Conservation (phyloP, 345 rosid genomes). For the Syzygium aromaticum region DNA sequence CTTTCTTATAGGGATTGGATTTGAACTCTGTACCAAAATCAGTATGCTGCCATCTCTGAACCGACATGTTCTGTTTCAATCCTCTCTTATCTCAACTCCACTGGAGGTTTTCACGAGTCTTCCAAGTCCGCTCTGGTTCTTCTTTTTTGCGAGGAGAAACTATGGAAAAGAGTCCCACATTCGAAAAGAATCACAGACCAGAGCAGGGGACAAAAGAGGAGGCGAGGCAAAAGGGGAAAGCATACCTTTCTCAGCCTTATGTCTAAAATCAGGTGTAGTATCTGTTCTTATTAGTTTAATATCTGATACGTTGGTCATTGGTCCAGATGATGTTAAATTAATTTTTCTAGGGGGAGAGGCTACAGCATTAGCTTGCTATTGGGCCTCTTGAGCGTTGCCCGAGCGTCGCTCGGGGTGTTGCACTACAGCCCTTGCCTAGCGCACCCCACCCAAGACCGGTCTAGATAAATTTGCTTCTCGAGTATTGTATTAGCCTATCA, state of each 20-base stretch:
- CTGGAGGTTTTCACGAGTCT: too few species aligned
- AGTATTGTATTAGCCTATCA: too few species aligned
- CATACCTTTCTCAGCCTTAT: slow-evolving; percentile 65
- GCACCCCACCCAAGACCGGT: not conserved
- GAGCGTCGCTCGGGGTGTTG: too few species aligned
- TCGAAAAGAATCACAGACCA: too few species aligned
- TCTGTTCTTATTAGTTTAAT: slow-evolving; percentile 59
- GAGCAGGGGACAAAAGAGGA: too few species aligned
- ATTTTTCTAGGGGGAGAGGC: slow-evolving; percentile 11
- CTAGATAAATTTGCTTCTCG: too few species aligned
- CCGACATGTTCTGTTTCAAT: too few species aligned
- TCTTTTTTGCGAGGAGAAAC: too few species aligned
- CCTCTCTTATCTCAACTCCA: too few species aligned
- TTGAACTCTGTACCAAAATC: not conserved
- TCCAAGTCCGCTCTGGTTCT: too few species aligned
- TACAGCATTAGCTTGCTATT: not conserved
- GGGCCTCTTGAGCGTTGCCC: not conserved
- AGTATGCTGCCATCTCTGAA: not conserved
- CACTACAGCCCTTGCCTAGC: not conserved
- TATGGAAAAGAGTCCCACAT: too few species aligned
- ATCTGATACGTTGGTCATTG: slow-evolving; percentile 35
- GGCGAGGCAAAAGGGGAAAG: rapidly evolving
- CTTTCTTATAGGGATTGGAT: not conserved
- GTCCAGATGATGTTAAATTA: slow-evolving; percentile 32
- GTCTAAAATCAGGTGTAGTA: slow-evolving; percentile 64